Conservation (phyloP, 148 eudicot genomes). For the Pouteria glomerata region DNA sequence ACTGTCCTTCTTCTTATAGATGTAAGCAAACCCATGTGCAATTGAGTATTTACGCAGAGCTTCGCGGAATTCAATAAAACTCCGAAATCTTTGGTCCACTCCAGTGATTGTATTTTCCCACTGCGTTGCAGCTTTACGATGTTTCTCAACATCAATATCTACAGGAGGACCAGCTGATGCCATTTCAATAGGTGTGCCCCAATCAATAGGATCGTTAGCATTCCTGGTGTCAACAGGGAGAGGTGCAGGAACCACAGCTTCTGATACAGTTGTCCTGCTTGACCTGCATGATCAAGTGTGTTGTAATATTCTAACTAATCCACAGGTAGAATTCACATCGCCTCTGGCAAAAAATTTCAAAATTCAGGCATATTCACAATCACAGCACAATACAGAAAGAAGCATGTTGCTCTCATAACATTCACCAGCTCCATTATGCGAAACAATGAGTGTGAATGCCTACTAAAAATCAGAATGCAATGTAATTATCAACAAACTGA, state of each 20-base stretch:
- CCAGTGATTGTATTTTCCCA: conserved; percentile 48
- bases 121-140: conserved; percentile 28
- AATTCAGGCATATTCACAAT: conserved; percentile 4
- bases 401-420: not conserved
- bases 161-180: conserved; percentile 9
- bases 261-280: conserved; percentile 55
- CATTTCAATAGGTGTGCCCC: conserved; percentile 20
- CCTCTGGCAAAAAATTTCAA: not conserved
- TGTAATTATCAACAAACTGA: conserved; percentile 8
- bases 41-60: conserved; percentile 41
- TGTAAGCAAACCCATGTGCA: conserved; percentile 47
- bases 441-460: not conserved
- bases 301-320: conserved; percentile 7
- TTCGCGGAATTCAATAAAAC: conserved; percentile 42
- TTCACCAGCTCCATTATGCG: not conserved
- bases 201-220: conserved; percentile 27
- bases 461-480: not conserved
- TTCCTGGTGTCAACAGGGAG: conserved; percentile 21
- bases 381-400: not conserved
- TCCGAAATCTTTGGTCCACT: conserved; percentile 46
- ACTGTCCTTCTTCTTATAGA: conserved; percentile 43
- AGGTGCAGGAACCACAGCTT: conserved; percentile 31
- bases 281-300: conserved; percentile 36
- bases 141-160: conserved; percentile 14
- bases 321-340: conserved; percentile 8